phyloP scores from a whole-genome alignment of 257 asterid genomes.

The Mentha longifolia region DNA sequence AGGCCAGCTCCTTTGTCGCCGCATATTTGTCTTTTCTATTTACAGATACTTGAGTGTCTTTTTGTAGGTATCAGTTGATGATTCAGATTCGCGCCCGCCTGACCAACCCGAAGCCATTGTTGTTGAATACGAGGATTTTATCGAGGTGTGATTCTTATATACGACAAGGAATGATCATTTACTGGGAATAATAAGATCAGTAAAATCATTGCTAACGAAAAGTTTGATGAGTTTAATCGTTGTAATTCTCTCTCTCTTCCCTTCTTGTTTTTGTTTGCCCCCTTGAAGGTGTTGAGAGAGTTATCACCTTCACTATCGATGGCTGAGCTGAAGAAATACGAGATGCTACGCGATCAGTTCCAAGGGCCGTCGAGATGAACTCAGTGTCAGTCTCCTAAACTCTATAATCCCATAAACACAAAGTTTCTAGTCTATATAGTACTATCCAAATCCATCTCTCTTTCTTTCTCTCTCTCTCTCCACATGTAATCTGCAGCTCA shows the following conservation, averaged over 20 bases:
- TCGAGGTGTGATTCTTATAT: slow-evolving; percentile 56
- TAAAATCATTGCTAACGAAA: too few relatives aligned
- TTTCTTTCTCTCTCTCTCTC: too few relatives aligned
- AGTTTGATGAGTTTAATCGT: neutral
- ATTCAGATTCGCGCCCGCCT: slow-evolving; percentile 49
- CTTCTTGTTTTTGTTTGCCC: slow-evolving; percentile 2
- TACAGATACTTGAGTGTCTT: neutral
- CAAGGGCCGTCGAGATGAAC: slow-evolving; percentile 76
- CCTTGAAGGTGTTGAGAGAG: slow-evolving; percentile 73
- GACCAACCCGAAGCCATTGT: slow-evolving; percentile 56
- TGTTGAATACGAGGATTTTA: slow-evolving; percentile 78
- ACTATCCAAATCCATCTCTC: neutral
- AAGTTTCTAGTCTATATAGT: neutral
- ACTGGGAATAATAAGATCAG: neutral
- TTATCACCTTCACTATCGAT: slow-evolving; percentile 89
- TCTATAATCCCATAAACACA: neutral
- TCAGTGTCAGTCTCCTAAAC: neutral
- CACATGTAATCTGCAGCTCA: neutral
- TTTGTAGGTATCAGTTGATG: slow-evolving; percentile 55
- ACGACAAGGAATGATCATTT: neutral
- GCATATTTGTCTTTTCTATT: neutral
- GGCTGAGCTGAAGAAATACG: slow-evolving; percentile 88
- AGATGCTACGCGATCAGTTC: slow-evolving; percentile 72
- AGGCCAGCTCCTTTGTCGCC: neutral
- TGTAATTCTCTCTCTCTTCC: slow-evolving; percentile 2